Evolutionary conservation across 2,329 filamentous ascomycete genomes (phyloP).

Genomic region (Zymoseptoria passerinii): DNA sequence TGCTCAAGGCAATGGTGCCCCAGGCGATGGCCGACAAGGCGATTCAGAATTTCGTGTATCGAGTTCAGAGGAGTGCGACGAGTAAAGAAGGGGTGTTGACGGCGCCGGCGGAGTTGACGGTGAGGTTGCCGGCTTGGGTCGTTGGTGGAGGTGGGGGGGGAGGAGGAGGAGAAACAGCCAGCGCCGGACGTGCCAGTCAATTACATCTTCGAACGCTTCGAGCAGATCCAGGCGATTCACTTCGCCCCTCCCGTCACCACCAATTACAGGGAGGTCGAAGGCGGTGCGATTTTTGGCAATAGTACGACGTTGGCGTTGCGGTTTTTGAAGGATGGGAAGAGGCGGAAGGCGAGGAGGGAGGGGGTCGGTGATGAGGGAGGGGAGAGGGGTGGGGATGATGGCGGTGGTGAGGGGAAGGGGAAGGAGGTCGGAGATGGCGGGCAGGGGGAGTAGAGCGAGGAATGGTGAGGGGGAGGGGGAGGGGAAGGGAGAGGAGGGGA

Average conservation of each 20-base stretch:
- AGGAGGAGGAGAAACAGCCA: background rate
- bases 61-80: slow-evolving; percentile 12
- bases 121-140: slow-evolving; percentile 16
- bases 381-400: background rate
- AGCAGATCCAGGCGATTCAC: slow-evolving; percentile 16
- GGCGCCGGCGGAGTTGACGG: slow-evolving; percentile 13
- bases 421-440: too few species aligned
- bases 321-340: background rate
- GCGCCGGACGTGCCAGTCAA: slow-evolving; percentile 6
- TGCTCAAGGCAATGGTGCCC: slow-evolving; percentile 3
- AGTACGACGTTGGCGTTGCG: slow-evolving; percentile 6
- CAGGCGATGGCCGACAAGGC: slow-evolving; percentile 6
- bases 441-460: too few species aligned
- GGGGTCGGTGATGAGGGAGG: too few species aligned
- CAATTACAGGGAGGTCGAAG: slow-evolving; percentile 15
- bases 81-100: slow-evolving; percentile 10
- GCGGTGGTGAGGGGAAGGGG: background rate
- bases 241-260: too few species aligned
- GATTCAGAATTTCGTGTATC: slow-evolving; percentile 13
- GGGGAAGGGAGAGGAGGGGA: too few species aligned
- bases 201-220: slow-evolving; percentile 25
- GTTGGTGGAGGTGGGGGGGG: background rate
- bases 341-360: background rate
- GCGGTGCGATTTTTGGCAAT: slow-evolving; percentile 12
- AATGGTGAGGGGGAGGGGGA: too few species aligned